Conservation (phyloP, 2,329 filamentous ascomycete species). For the Cryphonectria naterciae region DNA sequence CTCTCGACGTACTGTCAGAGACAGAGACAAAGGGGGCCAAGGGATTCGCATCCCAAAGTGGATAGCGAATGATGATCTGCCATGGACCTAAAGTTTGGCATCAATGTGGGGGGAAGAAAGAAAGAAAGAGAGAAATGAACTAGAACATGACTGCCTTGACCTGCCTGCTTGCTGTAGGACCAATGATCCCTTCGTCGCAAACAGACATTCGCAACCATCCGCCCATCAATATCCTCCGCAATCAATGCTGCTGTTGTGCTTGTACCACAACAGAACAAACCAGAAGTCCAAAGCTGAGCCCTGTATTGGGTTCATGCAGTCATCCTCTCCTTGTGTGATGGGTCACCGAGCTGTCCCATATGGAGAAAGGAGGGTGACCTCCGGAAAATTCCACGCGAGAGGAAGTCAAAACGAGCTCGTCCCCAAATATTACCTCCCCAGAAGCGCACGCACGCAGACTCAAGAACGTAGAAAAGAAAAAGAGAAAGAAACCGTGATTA, state of each 20-base stretch:
- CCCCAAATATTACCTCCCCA: slow-evolving; percentile 43
- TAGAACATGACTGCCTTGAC: not conserved
- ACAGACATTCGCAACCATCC: not conserved
- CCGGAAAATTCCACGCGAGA: not conserved
- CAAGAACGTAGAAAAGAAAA: slow-evolving; percentile 37
- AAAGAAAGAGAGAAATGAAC: not conserved
- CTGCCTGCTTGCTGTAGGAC: not conserved
- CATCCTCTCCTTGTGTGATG: not conserved
- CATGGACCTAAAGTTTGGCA: not conserved
- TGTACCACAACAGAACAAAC: not conserved
- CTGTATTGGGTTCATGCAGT: not conserved
- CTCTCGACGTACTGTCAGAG: not conserved
- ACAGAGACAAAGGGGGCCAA: not conserved
- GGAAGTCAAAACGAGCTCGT: slow-evolving; percentile 28
- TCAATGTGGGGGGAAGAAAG: not conserved
- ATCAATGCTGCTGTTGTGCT: not conserved
- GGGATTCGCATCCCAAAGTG: not conserved
- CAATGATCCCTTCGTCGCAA: not conserved
- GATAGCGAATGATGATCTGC: not conserved
- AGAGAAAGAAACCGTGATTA: slow-evolving; percentile 31
- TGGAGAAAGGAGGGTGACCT: not conserved
- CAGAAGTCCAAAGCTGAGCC: not conserved
- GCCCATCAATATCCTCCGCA: not conserved
- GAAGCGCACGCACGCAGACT: slow-evolving; percentile 41
- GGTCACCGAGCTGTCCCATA: not conserved